phyloP scores from a whole-genome alignment of 176 grass and related monocot species.

The Aegilops sharonensis region DNA sequence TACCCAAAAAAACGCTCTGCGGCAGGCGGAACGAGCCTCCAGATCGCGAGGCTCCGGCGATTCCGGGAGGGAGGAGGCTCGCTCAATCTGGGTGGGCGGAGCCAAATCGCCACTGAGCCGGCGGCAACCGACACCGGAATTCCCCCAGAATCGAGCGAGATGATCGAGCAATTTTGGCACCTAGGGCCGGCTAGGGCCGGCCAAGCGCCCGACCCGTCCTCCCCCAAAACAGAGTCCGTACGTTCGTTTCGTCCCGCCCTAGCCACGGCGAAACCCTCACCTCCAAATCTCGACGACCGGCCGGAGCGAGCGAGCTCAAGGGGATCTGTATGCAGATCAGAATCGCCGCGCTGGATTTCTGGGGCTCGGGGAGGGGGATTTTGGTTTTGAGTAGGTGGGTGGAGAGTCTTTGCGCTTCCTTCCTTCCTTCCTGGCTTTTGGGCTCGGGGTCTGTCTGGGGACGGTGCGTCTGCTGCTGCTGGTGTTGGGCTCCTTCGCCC shows the following conservation, averaged over 20 bases:
- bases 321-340: not conserved
- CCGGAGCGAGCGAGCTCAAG: not conserved
- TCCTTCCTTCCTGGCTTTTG: not conserved
- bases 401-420: not conserved
- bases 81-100: conserved; percentile 4
- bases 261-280: too few species aligned
- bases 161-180: not conserved
- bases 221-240: too few species aligned
- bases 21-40: not conserved
- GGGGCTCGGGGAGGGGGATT: not conserved
- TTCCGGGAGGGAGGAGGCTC: not conserved
- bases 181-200: not conserved
- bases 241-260: too few species aligned
- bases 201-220: too few species aligned
- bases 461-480: conserved; percentile 6
- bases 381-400: not conserved
- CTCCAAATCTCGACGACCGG: not conserved
- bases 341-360: not conserved
- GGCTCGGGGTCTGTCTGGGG: not conserved
- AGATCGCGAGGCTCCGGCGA: not conserved
- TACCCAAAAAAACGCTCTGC: not conserved
- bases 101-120: not conserved
- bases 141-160: not conserved
- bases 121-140: not conserved
- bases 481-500: not conserved